A percentile compares a stretch with the other conserved stretches of the same genome.
Evolutionary conservation across 176 grass and related monocot genomes (phyloP).

Genomic region (Thalia dealbata): DNA sequence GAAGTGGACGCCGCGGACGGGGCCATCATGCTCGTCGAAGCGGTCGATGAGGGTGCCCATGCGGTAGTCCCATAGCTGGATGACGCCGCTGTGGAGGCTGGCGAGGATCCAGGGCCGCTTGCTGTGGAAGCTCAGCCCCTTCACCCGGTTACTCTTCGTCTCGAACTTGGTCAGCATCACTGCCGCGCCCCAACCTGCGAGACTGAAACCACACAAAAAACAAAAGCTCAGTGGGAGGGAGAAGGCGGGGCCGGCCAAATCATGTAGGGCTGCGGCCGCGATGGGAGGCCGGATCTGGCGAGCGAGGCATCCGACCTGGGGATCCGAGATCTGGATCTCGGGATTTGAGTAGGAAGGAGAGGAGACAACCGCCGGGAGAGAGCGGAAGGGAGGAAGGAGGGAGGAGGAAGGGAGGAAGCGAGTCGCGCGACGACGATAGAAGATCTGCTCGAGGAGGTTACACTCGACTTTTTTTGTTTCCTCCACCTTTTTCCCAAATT

Average conservation of each 20-base stretch:
- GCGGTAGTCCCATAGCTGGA: slow-evolving; percentile 95
- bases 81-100: slow-evolving; percentile 80
- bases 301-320: background rate
- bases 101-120: slow-evolving; percentile 76
- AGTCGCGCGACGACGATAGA: background rate
- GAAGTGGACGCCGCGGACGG: slow-evolving; percentile 83
- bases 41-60: slow-evolving; percentile 90
- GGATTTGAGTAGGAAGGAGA: background rate
- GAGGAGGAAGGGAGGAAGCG: background rate
- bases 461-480: background rate
- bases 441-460: background rate
- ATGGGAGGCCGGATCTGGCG: background rate
- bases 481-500: background rate
- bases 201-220: background rate
- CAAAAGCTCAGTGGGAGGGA: background rate
- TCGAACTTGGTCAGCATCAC: slow-evolving; percentile 99
- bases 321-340: slow-evolving; percentile 6
- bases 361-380: background rate
- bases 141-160: slow-evolving; percentile 99
- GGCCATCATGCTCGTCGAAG: slow-evolving; percentile 90
- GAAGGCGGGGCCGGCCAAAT: background rate
- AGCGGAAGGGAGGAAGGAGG: too few species aligned
- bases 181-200: background rate
- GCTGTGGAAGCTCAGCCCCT: slow-evolving; percentile 93
- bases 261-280: background rate